Evolutionary conservation across 352 stramenopile species (phyloP).

Genomic region (Globisporangium lucens): DNA sequence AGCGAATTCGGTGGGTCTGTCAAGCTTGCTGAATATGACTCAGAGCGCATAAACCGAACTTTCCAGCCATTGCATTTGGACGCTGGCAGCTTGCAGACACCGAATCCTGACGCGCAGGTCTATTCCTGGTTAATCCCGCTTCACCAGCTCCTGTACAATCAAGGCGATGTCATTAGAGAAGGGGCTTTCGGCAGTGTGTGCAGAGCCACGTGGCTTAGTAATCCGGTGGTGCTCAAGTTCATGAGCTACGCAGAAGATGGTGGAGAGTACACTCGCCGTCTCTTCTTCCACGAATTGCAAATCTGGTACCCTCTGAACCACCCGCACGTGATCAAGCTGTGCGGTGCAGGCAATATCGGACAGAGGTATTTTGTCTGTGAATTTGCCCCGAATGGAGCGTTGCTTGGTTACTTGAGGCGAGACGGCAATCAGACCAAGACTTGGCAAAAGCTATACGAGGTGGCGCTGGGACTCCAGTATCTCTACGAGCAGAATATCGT

Average conservation of each 20-base stretch:
- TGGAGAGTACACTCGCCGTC: not conserved
- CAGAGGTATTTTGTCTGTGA: slow-evolving; percentile 10
- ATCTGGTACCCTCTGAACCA: slow-evolving; percentile 8
- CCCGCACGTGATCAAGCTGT: slow-evolving; percentile 4
- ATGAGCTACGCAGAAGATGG: not conserved
- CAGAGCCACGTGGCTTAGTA: not conserved
- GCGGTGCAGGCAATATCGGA: not conserved
- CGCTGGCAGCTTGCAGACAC: not conserved
- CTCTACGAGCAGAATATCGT: slow-evolving; percentile 10
- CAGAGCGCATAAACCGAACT: too few relatives aligned
- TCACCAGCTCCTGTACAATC: not conserved
- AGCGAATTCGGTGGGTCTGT: too few relatives aligned
- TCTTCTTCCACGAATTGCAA: slow-evolving; percentile 9
- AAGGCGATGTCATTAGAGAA: not conserved
- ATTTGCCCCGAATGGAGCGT: not conserved
- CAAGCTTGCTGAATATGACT: too few relatives aligned
- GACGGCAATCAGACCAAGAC: not conserved
- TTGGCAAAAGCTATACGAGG: slow-evolving; percentile 16
- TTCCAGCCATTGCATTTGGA: too few relatives aligned
- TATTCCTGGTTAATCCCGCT: not conserved
- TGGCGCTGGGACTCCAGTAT: slow-evolving; percentile 9
- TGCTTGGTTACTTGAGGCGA: not conserved
- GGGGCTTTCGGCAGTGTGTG: not conserved
- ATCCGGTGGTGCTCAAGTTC: slow-evolving; percentile 5
- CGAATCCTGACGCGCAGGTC: too few relatives aligned